Conservation (phyloP, 352 stramenopile genomes). For the Phytophthora colocasiae region DNA sequence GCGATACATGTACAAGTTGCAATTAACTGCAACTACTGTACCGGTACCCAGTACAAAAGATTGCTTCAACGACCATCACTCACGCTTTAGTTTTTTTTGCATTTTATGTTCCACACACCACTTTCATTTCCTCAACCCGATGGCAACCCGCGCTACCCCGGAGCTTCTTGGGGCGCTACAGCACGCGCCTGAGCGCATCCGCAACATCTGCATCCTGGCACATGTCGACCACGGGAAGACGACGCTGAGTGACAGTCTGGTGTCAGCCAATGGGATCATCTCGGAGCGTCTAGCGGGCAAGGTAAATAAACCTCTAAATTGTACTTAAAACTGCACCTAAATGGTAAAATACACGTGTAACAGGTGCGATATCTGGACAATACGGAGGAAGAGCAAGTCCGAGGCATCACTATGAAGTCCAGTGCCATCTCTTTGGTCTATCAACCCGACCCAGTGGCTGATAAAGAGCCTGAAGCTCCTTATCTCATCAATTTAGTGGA, state of each 20-base stretch:
- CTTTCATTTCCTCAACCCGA: slow-evolving; percentile 3
- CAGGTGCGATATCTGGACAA: slow-evolving; percentile 96
- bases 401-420: slow-evolving; percentile 98
- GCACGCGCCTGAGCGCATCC: slow-evolving; percentile 80
- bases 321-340: slow-evolving; percentile 9
- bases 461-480: slow-evolving; percentile 42
- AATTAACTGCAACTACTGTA: no score
- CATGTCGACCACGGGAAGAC: slow-evolving; percentile 95
- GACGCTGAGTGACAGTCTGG: slow-evolving; percentile 95
- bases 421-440: slow-evolving; percentile 96
- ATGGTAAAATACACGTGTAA: slow-evolving; percentile 10
- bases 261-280: slow-evolving; percentile 98
- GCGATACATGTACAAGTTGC: no score
- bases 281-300: slow-evolving; percentile 96
- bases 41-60: no score
- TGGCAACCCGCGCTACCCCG: slow-evolving; percentile 55
- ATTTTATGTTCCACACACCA: slow-evolving; percentile 6
- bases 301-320: slow-evolving; percentile 38
- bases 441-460: slow-evolving; percentile 47
- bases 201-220: slow-evolving; percentile 96
- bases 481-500: slow-evolving; percentile 97
- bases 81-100: background rate
- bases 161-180: slow-evolving; percentile 69
- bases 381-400: slow-evolving; percentile 93
- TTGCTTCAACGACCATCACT: slow-evolving; percentile 26